Percentiles rank a stretch among this genome's conserved stretches.
Conservation (phyloP, 2,329 filamentous ascomycete genomes). For the Neocucurbitaria cava region DNA sequence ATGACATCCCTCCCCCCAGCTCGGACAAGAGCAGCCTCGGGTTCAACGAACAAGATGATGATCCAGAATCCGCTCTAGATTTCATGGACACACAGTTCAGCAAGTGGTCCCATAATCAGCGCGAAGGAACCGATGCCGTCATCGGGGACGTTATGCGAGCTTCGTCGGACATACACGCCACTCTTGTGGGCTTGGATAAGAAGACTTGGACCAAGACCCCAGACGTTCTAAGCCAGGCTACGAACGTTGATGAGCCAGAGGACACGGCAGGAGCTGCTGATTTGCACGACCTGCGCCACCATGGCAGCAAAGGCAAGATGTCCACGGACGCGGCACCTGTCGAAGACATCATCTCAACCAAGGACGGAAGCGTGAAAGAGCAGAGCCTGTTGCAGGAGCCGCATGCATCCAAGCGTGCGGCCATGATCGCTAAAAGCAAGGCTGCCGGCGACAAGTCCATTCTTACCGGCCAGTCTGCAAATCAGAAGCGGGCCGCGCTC, state of each 20-base stretch:
- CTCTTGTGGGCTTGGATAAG: conserved; percentile 2
- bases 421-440: background rate
- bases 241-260: background rate
- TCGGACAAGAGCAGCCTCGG: background rate
- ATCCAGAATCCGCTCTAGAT: background rate
- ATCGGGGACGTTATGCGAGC: conserved; percentile 7
- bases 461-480: background rate
- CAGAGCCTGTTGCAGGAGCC: background rate
- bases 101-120: conserved; percentile 8
- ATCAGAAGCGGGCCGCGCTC: conserved; percentile 7
- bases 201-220: background rate
- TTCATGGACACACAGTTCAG: conserved; percentile 13
- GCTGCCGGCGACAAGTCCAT: background rate
- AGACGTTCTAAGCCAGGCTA: background rate
- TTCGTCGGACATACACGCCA: conserved; percentile 3
- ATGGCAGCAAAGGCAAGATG: background rate
- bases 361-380: background rate
- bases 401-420: background rate
- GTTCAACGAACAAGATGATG: background rate
- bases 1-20: background rate
- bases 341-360: background rate
- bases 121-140: conserved; percentile 5
- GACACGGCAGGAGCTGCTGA: background rate
- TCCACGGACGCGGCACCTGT: background rate
- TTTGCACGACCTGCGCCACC: background rate